Conservation (phyloP, 2,329 filamentous ascomycete genomes). For the Immersiporthe knoxdaviesiana region DNA sequence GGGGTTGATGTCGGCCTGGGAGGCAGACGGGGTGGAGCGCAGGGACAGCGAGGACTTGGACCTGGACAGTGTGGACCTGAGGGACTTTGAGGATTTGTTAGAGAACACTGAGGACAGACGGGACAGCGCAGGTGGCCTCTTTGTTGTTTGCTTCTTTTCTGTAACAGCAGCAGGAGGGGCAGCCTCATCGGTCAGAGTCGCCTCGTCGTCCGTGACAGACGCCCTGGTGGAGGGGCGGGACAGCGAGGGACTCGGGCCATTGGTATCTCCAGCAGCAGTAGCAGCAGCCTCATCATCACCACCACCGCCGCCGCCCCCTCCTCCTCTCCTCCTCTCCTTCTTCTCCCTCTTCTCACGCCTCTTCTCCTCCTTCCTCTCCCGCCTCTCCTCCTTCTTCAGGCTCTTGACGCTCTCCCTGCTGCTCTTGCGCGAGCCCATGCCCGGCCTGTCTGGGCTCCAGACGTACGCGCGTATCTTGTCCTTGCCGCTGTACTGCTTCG, state of each 20-base stretch:
- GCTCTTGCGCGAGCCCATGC: conserved; percentile 18
- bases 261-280: conserved; percentile 27
- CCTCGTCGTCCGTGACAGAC: conserved; percentile 26
- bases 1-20: conserved; percentile 14
- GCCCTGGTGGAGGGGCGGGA: conserved; percentile 24
- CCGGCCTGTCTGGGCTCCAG: conserved; percentile 40
- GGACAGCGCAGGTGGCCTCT: conserved; percentile 17
- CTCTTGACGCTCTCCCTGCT: conserved; percentile 24
- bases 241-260: conserved; percentile 24
- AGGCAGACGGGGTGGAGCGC: conserved; percentile 17
- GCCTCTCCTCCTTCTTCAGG: conserved; percentile 19
- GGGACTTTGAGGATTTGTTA: conserved; percentile 18
- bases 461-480: conserved; percentile 53
- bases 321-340: conserved; percentile 5
- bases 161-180: too few relatives aligned
- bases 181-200: conserved; percentile 9
- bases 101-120: conserved; percentile 25
- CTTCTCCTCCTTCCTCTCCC: conserved; percentile 18
- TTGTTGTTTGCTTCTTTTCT: not conserved
- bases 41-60: conserved; percentile 16
- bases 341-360: conserved; percentile 14
- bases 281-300: too few relatives aligned
- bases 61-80: conserved; percentile 8
- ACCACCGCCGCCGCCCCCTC: conserved; percentile 26
- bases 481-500: conserved; percentile 39